phyloP scores from a whole-genome alignment of 2,329 filamentous ascomycete genomes.

The Claviceps sp. region DNA sequence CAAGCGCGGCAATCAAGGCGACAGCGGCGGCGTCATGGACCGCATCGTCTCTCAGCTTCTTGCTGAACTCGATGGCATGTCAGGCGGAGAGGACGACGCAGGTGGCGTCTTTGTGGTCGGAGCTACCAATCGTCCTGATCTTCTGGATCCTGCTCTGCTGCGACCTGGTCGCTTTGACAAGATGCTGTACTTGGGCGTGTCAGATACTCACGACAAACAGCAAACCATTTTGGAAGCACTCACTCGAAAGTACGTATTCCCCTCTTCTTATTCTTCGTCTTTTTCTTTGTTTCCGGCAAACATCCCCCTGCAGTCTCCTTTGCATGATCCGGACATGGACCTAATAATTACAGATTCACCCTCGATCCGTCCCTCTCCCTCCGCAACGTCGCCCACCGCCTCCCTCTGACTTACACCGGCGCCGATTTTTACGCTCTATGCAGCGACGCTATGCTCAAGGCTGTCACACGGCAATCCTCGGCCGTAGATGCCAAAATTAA shows the following conservation, averaged over 20 bases:
- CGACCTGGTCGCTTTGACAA: slow-evolving; percentile 92
- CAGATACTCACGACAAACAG: slow-evolving; percentile 94
- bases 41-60: slow-evolving; percentile 90
- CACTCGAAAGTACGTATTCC: slow-evolving; percentile 66
- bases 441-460: slow-evolving; percentile 97
- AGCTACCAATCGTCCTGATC: slow-evolving; percentile 85
- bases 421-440: slow-evolving; percentile 95
- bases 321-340: background rate
- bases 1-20: slow-evolving; percentile 92
- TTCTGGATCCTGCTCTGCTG: slow-evolving; percentile 79
- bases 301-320: background rate
- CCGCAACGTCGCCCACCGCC: slow-evolving; percentile 52
- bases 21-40: slow-evolving; percentile 96
- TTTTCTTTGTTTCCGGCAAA: background rate
- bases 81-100: slow-evolving; percentile 62
- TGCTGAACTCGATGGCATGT: slow-evolving; percentile 96
- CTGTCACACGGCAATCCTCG: slow-evolving; percentile 79
- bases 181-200: slow-evolving; percentile 94
- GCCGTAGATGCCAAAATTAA: slow-evolving; percentile 74
- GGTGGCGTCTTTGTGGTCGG: slow-evolving; percentile 94
- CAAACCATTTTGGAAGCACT: slow-evolving; percentile 85
- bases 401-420: slow-evolving; percentile 94
- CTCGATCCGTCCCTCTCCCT: slow-evolving; percentile 71
- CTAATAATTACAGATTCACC: slow-evolving; percentile 50
- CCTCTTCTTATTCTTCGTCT: background rate